A percentile compares a stretch with the other conserved stretches of the same genome.
These are phyloP conservation scores for Populus alba DNA, from an alignment of 345 rosid species.

Conservation along the genomic window DNA sequence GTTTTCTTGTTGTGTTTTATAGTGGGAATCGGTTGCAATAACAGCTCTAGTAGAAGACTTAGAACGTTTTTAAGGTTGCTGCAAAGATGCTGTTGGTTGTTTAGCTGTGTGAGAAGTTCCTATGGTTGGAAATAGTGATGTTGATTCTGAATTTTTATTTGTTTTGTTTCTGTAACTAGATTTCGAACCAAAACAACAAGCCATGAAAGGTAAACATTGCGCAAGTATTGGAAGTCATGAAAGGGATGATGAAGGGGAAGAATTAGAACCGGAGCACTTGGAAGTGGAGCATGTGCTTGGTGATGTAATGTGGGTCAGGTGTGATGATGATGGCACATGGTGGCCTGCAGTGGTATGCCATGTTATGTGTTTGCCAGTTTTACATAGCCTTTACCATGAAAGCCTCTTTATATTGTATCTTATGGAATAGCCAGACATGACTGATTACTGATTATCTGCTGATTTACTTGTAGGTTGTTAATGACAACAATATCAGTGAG, in stretches of 20 bases:
- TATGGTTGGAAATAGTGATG: background rate
- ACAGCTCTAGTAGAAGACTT: background rate
- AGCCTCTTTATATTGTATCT: background rate
- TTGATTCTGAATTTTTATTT: background rate
- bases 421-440: too few species aligned
- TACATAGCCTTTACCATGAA: background rate
- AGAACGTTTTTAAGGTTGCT: background rate
- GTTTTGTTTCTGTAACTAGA: constrained; percentile 9
- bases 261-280: constrained; percentile 18
- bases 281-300: constrained; percentile 33
- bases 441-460: background rate
- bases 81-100: background rate
- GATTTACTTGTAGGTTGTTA: constrained; percentile 41
- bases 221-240: constrained; percentile 17
- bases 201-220: constrained; percentile 18
- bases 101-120: background rate
- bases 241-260: constrained; percentile 10
- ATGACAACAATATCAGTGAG: constrained; percentile 29
- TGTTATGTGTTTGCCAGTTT: background rate
- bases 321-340: constrained; percentile 33
- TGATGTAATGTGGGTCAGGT: constrained; percentile 47
- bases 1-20: too few species aligned
- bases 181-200: constrained; percentile 5
- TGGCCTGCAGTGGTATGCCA: constrained; percentile 64
- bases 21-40: background rate